Conservation (phyloP, 2,329 filamentous ascomycete species). For the Paecilomyces variotii region DNA sequence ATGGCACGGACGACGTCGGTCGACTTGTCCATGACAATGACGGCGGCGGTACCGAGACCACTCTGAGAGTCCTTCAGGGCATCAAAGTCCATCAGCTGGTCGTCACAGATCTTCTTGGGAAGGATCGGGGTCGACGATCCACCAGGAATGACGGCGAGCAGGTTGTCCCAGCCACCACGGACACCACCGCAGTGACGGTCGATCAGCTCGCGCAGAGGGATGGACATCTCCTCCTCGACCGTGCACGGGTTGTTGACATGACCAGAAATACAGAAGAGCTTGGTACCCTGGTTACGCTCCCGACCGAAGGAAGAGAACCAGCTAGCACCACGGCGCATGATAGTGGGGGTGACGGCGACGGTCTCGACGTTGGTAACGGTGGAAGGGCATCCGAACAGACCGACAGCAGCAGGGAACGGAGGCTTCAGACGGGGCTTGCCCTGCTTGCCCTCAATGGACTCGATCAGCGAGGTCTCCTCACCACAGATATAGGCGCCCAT, state of each 20-base stretch:
- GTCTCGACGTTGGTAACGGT: constrained; percentile 99
- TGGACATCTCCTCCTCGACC: constrained; percentile 99
- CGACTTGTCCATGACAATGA: constrained; percentile 99
- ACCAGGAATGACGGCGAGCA: constrained; percentile 89
- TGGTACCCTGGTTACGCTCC: constrained; percentile 93
- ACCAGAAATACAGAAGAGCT: constrained; percentile 96
- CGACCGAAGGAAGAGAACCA: constrained; percentile 95
- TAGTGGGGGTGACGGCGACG: constrained; percentile 88
- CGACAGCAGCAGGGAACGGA: constrained; percentile 93
- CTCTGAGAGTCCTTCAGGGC: constrained; percentile 96
- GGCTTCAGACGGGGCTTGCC: constrained; percentile 98
- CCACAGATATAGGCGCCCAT: constrained; percentile 97
- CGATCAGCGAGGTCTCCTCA: constrained; percentile 96
- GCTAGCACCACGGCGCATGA: constrained; percentile 79
- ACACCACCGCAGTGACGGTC: constrained; percentile 98
- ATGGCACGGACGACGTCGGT: constrained; percentile 94
- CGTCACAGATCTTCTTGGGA: constrained; percentile 80
- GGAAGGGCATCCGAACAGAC: constrained; percentile 94
- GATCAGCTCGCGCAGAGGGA: constrained; percentile 89
- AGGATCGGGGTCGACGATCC: constrained; percentile 95
- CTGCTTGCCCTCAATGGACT: constrained; percentile 96
- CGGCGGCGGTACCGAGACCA: constrained; percentile 91
- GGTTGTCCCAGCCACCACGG: constrained; percentile 93
- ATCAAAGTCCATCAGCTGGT: constrained; percentile 98
- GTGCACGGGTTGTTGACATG: constrained; percentile 98